Evolutionary conservation across 352 stramenopile genomes (phyloP).

Genomic region (Plasmopara muralis): DNA sequence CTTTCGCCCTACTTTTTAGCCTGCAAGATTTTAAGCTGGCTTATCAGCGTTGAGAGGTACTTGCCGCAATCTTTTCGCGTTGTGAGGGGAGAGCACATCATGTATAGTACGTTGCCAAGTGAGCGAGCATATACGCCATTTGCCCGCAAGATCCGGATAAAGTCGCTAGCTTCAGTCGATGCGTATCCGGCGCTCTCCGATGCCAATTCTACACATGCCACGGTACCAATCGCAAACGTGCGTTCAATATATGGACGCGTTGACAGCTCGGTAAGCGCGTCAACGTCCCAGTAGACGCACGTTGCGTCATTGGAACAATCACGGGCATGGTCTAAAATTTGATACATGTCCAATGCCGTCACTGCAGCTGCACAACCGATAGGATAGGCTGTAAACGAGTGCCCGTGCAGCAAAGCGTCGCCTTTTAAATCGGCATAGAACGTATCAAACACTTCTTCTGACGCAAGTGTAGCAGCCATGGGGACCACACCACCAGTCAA

Average conservation of each 20-base stretch:
- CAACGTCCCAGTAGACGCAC: constrained; percentile 55
- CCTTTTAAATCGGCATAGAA: constrained; percentile 86
- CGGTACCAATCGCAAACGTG: constrained; percentile 72
- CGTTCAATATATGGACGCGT: constrained; percentile 42
- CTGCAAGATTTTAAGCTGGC: constrained; percentile 41
- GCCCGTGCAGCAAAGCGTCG: constrained; percentile 84
- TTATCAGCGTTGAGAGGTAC: constrained; percentile 44
- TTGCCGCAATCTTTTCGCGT: constrained; percentile 52
- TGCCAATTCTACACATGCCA: constrained; percentile 64
- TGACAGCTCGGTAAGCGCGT: constrained; percentile 43
- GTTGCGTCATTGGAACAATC: constrained; percentile 17
- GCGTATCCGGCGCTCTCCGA: constrained; percentile 58
- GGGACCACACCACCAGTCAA: constrained; percentile 87
- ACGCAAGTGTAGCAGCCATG: constrained; percentile 80
- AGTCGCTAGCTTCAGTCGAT: constrained; percentile 49
- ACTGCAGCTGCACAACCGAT: constrained; percentile 85
- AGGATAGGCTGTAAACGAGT: constrained; percentile 91
- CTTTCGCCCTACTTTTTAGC: constrained; percentile 20
- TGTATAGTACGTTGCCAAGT: constrained; percentile 78
- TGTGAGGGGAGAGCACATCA: constrained; percentile 81
- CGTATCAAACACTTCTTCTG: constrained; percentile 83
- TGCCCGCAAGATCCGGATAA: constrained; percentile 54
- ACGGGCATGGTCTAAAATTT: constrained; percentile 43
- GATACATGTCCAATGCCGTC: constrained; percentile 85
- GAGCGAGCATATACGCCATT: constrained; percentile 73